These are phyloP conservation scores for Coniosporium tulheliwenetii DNA, from an alignment of 2,329 filamentous ascomycete genomes.

Conservation along the genomic window DNA sequence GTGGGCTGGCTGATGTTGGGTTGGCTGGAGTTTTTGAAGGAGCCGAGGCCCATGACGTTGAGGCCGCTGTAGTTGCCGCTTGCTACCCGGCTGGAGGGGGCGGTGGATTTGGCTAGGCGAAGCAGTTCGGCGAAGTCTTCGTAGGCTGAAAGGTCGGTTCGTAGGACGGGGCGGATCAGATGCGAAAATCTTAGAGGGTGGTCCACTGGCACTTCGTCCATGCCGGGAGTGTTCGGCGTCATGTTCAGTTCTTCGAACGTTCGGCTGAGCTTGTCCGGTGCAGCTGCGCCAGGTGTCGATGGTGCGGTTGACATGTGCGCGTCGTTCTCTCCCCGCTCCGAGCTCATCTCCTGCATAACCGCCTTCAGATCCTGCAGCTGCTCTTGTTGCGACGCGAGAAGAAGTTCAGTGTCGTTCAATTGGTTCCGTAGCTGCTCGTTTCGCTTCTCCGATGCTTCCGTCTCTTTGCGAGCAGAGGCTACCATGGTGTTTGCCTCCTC, in stretches of 20 bases:
- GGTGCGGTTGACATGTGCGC: slow-evolving; percentile 53
- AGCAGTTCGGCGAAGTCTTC: slow-evolving; percentile 74
- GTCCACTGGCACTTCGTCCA: slow-evolving; percentile 41
- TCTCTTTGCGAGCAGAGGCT: slow-evolving; percentile 69
- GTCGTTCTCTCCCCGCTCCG: slow-evolving; percentile 56
- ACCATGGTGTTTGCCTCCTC: slow-evolving; percentile 99
- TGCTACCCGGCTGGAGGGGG: slow-evolving; percentile 49
- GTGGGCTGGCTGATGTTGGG: slow-evolving; percentile 28
- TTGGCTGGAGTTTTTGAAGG: slow-evolving; percentile 23
- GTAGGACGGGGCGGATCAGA: slow-evolving; percentile 66
- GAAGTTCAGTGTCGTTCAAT: slow-evolving; percentile 68
- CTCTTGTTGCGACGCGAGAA: slow-evolving; percentile 82
- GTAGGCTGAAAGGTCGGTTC: slow-evolving; percentile 66
- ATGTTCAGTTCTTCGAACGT: slow-evolving; percentile 45
- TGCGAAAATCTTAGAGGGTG: slow-evolving; percentile 63
- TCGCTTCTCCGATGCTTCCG: slow-evolving; percentile 57
- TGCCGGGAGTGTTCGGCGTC: slow-evolving; percentile 30
- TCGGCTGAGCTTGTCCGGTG: slow-evolving; percentile 40
- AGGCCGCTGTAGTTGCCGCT: slow-evolving; percentile 55
- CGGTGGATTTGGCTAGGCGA: slow-evolving; percentile 42
- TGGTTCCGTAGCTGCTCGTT: slow-evolving; percentile 80
- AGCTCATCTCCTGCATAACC: slow-evolving; percentile 77
- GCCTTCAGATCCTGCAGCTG: slow-evolving; percentile 81
- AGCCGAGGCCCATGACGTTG: slow-evolving; percentile 40
- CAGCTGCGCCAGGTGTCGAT: slow-evolving; percentile 57